These are phyloP conservation scores for Nicotiana obtusifolia DNA, from an alignment of 257 asterid species.

Conservation along the genomic window DNA sequence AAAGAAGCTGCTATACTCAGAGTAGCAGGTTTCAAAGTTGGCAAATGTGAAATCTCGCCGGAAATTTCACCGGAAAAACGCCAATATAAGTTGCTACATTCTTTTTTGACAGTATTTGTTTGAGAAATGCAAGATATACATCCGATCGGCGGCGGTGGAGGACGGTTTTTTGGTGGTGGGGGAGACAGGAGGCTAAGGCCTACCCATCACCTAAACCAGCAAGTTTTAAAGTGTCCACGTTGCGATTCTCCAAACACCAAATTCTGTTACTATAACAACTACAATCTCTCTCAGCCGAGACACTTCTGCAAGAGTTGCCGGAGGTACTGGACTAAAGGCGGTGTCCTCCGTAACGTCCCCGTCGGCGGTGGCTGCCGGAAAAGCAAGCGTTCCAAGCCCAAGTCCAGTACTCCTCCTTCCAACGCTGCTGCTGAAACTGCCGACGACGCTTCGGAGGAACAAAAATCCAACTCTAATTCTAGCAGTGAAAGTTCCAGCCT, in stretches of 20 bases:
- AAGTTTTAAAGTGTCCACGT: slow-evolving; percentile 75
- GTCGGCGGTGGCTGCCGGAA: slow-evolving; percentile 95
- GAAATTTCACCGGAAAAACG: neutral
- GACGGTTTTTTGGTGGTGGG: slow-evolving; percentile 33
- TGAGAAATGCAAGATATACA: slow-evolving; percentile 60
- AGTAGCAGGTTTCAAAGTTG: neutral
- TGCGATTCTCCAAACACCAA: slow-evolving; percentile 84
- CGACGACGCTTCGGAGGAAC: slow-evolving; percentile 22
- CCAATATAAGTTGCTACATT: too few relatives aligned
- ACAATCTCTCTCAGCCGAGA: slow-evolving; percentile 89
- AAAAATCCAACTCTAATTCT: slow-evolving; percentile 38
- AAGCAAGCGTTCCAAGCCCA: slow-evolving; percentile 56
- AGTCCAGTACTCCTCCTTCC: slow-evolving; percentile 10
- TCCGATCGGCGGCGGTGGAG: slow-evolving; percentile 32
- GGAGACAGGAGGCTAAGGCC: slow-evolving; percentile 58
- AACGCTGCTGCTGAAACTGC: neutral
- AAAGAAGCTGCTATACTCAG: neutral
- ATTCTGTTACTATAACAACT: slow-evolving; percentile 83
- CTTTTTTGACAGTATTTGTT: neutral
- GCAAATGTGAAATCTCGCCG: slow-evolving; percentile 17
- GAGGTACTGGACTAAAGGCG: slow-evolving; percentile 95
- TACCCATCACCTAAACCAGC: slow-evolving; percentile 36
- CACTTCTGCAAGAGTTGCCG: slow-evolving; percentile 90
- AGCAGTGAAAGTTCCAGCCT: slow-evolving; percentile 80
- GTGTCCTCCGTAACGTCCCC: slow-evolving; percentile 89